Evolutionary conservation across 2,329 filamentous ascomycete species (phyloP).

Genomic region (Kalmusia sp.): DNA sequence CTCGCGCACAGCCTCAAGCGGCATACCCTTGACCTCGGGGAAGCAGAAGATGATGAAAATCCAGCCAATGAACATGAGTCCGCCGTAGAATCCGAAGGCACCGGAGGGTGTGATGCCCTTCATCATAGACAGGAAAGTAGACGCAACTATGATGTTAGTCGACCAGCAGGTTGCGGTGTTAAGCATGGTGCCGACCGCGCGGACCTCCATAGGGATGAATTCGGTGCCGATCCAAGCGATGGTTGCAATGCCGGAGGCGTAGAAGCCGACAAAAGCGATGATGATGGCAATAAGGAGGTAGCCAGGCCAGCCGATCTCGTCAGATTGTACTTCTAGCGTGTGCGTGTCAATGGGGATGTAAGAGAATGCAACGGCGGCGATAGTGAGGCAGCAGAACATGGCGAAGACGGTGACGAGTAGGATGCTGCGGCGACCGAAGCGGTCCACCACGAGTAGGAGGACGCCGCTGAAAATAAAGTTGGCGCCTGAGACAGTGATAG

Average conservation of each 20-base stretch:
- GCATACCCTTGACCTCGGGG: conserved; percentile 45
- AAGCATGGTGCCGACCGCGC: conserved; percentile 48
- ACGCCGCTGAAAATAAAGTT: conserved; percentile 83
- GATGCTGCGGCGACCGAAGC: conserved; percentile 77
- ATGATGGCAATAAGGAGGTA: conserved; percentile 47
- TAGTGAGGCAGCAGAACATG: conserved; percentile 74
- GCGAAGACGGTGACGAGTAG: conserved; percentile 58
- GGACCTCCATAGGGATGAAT: conserved; percentile 46
- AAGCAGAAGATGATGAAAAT: conserved; percentile 46
- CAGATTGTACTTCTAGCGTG: conserved; percentile 40
- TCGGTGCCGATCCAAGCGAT: conserved; percentile 48
- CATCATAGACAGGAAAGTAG: conserved; percentile 50
- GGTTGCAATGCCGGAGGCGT: conserved; percentile 41
- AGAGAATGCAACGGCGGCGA: conserved; percentile 76
- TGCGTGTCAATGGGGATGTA: conserved; percentile 60
- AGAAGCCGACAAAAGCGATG: conserved; percentile 47
- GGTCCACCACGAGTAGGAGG: conserved; percentile 79
- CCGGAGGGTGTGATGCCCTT: conserved; percentile 46
- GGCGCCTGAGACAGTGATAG: conserved; percentile 78
- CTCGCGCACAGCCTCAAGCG: conserved; percentile 43
- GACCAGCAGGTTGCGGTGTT: conserved; percentile 42
- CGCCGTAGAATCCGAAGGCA: conserved; percentile 49
- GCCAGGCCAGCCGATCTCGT: conserved; percentile 40
- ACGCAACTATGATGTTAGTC: conserved; percentile 45
- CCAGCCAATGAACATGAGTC: conserved; percentile 46